These are phyloP conservation scores for Rutstroemia sp. DNA, from an alignment of 2,329 filamentous ascomycete genomes.

Conservation along the genomic window DNA sequence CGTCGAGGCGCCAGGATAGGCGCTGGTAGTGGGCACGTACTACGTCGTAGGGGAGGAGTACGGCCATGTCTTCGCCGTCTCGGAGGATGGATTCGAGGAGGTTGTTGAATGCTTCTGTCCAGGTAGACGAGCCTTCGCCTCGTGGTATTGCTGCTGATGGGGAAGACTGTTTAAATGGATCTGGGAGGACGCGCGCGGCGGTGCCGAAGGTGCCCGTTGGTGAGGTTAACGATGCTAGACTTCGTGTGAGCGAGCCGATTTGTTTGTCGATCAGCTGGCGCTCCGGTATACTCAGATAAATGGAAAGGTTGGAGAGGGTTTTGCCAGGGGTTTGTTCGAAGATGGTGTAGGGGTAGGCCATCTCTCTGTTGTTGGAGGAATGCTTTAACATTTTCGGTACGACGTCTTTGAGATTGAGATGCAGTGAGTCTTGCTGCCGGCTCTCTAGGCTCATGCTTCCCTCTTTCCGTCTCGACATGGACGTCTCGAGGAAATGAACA, in stretches of 20 bases:
- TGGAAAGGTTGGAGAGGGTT: slow-evolving; percentile 21
- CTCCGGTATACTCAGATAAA: slow-evolving; percentile 22
- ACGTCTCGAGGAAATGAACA: slow-evolving; percentile 21
- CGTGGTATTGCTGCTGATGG: neutral
- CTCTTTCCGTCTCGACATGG: slow-evolving; percentile 10
- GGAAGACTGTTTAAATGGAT: slow-evolving; percentile 11
- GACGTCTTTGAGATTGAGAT: slow-evolving; percentile 10
- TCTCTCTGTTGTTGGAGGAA: slow-evolving; percentile 24
- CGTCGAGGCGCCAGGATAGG: slow-evolving; percentile 43
- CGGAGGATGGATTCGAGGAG: slow-evolving; percentile 49
- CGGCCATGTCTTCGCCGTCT: slow-evolving; percentile 52
- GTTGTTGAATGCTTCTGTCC: slow-evolving; percentile 49
- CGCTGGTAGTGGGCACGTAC: slow-evolving; percentile 46
- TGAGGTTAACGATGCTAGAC: slow-evolving; percentile 24
- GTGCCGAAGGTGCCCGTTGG: slow-evolving; percentile 25
- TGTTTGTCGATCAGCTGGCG: slow-evolving; percentile 23
- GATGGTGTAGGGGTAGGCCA: slow-evolving; percentile 28
- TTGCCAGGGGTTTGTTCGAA: slow-evolving; percentile 20
- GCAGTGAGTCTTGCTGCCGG: neutral
- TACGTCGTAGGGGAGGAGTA: slow-evolving; percentile 49
- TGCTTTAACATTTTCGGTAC: slow-evolving; percentile 28
- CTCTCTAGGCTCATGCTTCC: neutral
- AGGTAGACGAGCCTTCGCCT: slow-evolving; percentile 34
- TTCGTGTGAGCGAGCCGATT: slow-evolving; percentile 23
- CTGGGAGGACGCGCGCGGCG: slow-evolving; percentile 21